Percentiles rank a stretch among this genome's conserved stretches.
Conservation (phyloP, 192 early-diverging fungal genomes). For the Podila epigama region DNA sequence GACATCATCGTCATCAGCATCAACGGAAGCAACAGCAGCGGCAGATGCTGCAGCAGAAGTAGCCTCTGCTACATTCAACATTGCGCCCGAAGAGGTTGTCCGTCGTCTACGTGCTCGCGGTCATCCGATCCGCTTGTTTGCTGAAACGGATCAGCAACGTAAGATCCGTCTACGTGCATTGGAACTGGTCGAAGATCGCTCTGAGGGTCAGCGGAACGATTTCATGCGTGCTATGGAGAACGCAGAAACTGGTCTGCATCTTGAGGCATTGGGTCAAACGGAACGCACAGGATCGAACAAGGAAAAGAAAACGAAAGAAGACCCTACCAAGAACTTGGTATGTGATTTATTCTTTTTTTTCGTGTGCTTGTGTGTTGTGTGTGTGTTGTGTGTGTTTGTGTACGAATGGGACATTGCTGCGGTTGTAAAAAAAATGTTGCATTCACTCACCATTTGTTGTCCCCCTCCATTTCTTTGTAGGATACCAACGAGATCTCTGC, state of each 20-base stretch:
- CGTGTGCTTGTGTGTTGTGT: not conserved
- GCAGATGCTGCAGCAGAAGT: slow-evolving; percentile 19
- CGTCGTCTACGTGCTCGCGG: slow-evolving; percentile 84
- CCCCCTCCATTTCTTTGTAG: slow-evolving; percentile 30
- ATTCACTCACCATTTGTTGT: not conserved
- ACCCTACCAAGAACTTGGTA: slow-evolving; percentile 57
- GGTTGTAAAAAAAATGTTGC: not conserved
- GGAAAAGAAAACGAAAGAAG: slow-evolving; percentile 55
- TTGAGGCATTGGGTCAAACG: slow-evolving; percentile 74
- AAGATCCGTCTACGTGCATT: slow-evolving; percentile 79
- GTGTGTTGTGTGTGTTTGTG: not conserved
- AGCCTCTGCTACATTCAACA: slow-evolving; percentile 52
- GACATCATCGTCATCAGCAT: slow-evolving; percentile 2
- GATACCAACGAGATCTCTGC: slow-evolving; percentile 77
- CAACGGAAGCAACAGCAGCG: not conserved
- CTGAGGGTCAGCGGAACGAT: slow-evolving; percentile 91
- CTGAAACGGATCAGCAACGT: slow-evolving; percentile 83
- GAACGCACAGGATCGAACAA: slow-evolving; percentile 55
- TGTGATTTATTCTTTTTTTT: not conserved
- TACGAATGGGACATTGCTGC: not conserved
- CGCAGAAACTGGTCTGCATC: slow-evolving; percentile 79
- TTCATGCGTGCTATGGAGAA: slow-evolving; percentile 85
- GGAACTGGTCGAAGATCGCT: slow-evolving; percentile 84
- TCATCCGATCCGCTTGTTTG: slow-evolving; percentile 93
- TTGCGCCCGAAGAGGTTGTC: slow-evolving; percentile 78